Evolutionary conservation across 805 yeast species (phyloP).

Genomic region (Myxozyma neotropica): DNA sequence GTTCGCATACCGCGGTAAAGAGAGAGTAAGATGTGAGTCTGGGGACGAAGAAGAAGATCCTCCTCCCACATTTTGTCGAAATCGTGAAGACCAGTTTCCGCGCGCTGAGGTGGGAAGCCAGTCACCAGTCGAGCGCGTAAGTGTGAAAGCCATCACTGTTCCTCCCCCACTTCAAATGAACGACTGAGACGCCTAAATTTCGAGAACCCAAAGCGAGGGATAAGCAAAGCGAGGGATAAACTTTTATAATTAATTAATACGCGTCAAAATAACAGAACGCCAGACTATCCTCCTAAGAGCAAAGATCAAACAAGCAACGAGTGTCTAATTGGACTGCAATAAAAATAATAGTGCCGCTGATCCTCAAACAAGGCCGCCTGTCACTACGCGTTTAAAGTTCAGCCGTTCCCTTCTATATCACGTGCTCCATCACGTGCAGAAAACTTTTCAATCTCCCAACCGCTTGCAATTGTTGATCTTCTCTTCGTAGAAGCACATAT

Average conservation of each 20-base stretch:
- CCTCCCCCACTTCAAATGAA: background rate
- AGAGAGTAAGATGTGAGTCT: background rate
- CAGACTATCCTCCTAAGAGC: too few relatives aligned
- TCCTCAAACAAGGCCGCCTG: constrained; percentile 1
- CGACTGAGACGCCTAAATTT: too few relatives aligned
- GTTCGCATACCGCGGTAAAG: background rate
- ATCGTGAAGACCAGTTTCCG: constrained; percentile 20
- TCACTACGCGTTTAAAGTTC: background rate
- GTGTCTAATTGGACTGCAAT: too few relatives aligned
- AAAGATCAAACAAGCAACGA: background rate
- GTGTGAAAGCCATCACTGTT: background rate
- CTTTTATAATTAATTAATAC: too few relatives aligned
- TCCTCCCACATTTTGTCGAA: constrained; percentile 1
- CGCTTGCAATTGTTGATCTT: background rate
- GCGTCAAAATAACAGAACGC: too few relatives aligned
- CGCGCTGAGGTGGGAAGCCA: constrained; percentile 24
- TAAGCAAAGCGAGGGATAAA: too few relatives aligned
- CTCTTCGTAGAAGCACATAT: background rate
- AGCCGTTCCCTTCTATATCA: background rate
- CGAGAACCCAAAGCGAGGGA: too few relatives aligned
- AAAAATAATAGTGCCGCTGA: too few relatives aligned
- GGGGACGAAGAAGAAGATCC: constrained; percentile 2
- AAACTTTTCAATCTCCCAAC: background rate
- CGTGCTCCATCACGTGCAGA: background rate
- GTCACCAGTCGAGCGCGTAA: constrained; percentile 12